Evolutionary conservation across 2,329 filamentous ascomycete species (phyloP).

Genomic region (Alternaria sp.): DNA sequence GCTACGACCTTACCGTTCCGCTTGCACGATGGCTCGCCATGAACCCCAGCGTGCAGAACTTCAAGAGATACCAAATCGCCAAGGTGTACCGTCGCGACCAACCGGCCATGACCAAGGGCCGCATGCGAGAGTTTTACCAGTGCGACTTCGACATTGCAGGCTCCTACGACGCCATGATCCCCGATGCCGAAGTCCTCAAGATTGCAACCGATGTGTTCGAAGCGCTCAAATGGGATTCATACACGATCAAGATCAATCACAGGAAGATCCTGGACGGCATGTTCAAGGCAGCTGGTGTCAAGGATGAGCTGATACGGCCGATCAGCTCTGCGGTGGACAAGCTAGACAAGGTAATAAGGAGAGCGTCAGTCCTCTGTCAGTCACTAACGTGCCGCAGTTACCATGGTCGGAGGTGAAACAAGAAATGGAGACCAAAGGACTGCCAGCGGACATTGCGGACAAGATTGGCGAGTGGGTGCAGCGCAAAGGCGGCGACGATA

Average conservation of each 20-base stretch:
- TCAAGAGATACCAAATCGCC: conserved; percentile 95
- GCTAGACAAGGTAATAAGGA: conserved; percentile 75
- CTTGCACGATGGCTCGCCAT: conserved; percentile 93
- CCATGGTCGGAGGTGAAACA: conserved; percentile 89
- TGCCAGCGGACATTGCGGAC: conserved; percentile 79
- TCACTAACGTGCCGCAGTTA: conserved; percentile 42
- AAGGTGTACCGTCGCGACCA: conserved; percentile 88
- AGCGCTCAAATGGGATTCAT: conserved; percentile 75
- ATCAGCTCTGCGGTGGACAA: conserved; percentile 97
- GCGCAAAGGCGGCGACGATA: conserved; percentile 75
- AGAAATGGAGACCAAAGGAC: conserved; percentile 94
- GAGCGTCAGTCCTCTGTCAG: neutral
- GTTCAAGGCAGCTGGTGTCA: conserved; percentile 90
- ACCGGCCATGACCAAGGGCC: conserved; percentile 81
- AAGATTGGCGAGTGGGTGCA: conserved; percentile 87
- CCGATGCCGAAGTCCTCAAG: conserved; percentile 86
- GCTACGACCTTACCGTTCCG: conserved; percentile 88
- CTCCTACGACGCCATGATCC: conserved; percentile 86
- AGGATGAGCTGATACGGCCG: conserved; percentile 82
- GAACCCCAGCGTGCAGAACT: conserved; percentile 81
- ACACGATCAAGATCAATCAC: conserved; percentile 95
- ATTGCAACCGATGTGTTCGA: conserved; percentile 89
- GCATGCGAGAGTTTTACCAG: conserved; percentile 96
- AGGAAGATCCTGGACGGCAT: conserved; percentile 92
- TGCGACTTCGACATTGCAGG: conserved; percentile 96